Conservation (phyloP, 2,329 filamentous ascomycete species). For the Paramyrothecium roridum region DNA sequence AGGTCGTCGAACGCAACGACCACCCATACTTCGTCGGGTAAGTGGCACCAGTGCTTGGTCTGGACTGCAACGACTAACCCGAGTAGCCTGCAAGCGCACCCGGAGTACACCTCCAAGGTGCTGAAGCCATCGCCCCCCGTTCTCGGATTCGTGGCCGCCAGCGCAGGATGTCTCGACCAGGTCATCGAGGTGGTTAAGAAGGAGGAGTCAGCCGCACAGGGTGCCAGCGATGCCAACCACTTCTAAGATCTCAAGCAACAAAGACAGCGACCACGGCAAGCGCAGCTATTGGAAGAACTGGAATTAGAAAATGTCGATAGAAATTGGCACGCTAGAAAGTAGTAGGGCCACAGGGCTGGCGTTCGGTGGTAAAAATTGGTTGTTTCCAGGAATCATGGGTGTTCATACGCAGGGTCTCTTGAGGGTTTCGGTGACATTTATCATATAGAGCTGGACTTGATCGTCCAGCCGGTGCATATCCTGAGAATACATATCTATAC, state of each 20-base stretch:
- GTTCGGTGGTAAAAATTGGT: background rate
- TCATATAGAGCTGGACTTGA: background rate
- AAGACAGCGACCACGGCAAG: background rate
- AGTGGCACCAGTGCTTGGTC: background rate
- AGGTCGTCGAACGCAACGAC: constrained; percentile 76
- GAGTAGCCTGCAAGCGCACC: constrained; percentile 75
- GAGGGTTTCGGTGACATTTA: background rate
- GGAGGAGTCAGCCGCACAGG: background rate
- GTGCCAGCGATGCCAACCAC: background rate
- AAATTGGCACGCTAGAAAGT: background rate
- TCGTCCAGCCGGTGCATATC: too few relatives aligned
- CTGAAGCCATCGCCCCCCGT: constrained; percentile 70
- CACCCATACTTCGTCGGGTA: constrained; percentile 73
- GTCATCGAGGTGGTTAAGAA: constrained; percentile 13
- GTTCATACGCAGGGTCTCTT: background rate
- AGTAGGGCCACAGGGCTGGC: background rate
- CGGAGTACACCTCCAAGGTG: constrained; percentile 78
- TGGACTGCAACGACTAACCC: background rate
- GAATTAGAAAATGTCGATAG: background rate
- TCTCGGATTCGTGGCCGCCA: constrained; percentile 49
- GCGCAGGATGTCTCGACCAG: constrained; percentile 60
- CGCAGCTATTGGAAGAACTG: background rate
- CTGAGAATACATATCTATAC: too few relatives aligned
- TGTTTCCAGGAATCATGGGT: background rate
- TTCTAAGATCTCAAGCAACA: background rate